These are phyloP conservation scores for Monosiga brevicollis DNA, from an alignment of 78 protist species.

Conservation along the genomic window DNA sequence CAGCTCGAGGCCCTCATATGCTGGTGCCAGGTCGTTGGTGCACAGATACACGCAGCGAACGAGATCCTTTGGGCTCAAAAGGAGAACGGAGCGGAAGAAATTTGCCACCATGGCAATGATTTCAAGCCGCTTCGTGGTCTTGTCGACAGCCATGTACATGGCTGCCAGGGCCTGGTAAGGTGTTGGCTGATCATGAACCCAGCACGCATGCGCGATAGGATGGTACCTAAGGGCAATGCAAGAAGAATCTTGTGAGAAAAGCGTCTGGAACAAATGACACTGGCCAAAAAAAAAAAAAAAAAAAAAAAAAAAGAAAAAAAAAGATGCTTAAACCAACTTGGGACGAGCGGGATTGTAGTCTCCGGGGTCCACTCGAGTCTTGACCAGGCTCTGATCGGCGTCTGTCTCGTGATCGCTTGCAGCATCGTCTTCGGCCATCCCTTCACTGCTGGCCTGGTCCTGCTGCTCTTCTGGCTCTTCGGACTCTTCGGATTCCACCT, in stretches of 20 bases:
- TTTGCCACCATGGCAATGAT: constrained; percentile 39
- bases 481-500: too few relatives aligned
- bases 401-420: too few relatives aligned
- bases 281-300: not conserved
- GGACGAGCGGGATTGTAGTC: not conserved
- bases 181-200: not conserved
- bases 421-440: too few relatives aligned
- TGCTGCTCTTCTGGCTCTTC: too few relatives aligned
- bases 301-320: too few relatives aligned
- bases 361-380: not conserved
- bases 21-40: constrained; percentile 68
- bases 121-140: constrained; percentile 23
- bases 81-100: constrained; percentile 39
- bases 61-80: constrained; percentile 45
- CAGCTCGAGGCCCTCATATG: constrained; percentile 75
- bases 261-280: not conserved
- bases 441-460: too few relatives aligned
- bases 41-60: constrained; percentile 41
- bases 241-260: not conserved
- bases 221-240: not conserved
- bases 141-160: constrained; percentile 50
- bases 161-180: constrained; percentile 56
- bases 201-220: not conserved
- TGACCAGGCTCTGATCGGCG: too few relatives aligned
- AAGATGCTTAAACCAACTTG: not conserved